Conservation (phyloP, 352 stramenopile genomes). For the Globisporangium echinulatum region DNA sequence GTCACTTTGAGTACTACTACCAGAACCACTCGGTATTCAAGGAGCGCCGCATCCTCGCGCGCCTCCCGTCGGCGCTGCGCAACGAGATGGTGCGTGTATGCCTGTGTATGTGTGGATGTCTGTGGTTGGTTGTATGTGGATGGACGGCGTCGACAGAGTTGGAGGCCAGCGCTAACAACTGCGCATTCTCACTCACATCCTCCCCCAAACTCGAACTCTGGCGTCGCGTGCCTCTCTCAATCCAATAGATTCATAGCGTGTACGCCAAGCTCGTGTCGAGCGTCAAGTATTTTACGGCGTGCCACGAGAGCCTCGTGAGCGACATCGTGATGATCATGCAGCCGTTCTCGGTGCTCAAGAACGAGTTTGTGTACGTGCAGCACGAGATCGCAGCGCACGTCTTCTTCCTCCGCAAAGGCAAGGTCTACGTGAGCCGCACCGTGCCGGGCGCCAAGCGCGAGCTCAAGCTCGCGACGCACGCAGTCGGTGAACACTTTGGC, state of each 20-base stretch:
- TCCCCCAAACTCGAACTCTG: no score
- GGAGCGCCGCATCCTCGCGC: conserved; percentile 55
- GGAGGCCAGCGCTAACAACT: no score
- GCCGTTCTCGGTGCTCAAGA: conserved; percentile 66
- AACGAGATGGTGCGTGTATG: conserved; percentile 62
- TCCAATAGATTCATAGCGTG: conserved; percentile 62
- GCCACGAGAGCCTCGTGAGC: conserved; percentile 75
- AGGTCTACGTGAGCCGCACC: conserved; percentile 57
- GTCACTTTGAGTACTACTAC: conserved; percentile 85
- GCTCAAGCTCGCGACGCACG: conserved; percentile 33
- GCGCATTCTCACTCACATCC: background rate
- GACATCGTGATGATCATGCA: conserved; percentile 81
- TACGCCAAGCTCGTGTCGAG: conserved; percentile 61
- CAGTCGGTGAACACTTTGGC: conserved; percentile 70
- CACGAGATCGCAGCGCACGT: conserved; percentile 81
- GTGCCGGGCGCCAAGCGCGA: conserved; percentile 36
- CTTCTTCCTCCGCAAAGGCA: conserved; percentile 79
- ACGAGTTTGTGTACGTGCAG: conserved; percentile 76
- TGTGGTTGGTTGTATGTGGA: no score
- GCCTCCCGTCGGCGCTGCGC: conserved; percentile 62
- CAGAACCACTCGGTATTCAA: conserved; percentile 82
- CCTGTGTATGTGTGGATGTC: background rate
- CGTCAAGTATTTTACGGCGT: conserved; percentile 67
- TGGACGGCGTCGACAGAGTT: no score
- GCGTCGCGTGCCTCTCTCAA: no score